Evolutionary conservation across 352 stramenopile species (phyloP).

Genomic region (Pythium diclinum): DNA sequence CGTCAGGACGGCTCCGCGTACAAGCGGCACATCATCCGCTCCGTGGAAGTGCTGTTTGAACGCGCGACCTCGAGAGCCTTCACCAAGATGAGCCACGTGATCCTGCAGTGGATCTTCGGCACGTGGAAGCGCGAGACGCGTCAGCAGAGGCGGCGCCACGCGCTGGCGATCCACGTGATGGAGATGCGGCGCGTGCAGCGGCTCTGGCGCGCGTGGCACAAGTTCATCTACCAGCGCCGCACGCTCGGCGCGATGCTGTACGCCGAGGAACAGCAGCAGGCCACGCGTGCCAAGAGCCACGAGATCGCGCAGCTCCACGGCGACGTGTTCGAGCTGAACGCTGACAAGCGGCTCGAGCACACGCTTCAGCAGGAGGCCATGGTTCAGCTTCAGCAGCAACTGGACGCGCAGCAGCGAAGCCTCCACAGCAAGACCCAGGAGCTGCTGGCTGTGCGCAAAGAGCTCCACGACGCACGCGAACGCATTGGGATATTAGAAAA

Average conservation of each 20-base stretch:
- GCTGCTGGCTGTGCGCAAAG: conserved; percentile 44
- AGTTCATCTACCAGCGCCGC: conserved; percentile 54
- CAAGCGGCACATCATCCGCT: conserved; percentile 61
- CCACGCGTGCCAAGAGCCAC: conserved; percentile 33
- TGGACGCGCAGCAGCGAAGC: conserved; percentile 31
- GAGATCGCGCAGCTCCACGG: conserved; percentile 62
- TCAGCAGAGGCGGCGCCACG: conserved; percentile 30
- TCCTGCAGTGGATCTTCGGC: conserved; percentile 62
- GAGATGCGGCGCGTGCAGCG: conserved; percentile 37
- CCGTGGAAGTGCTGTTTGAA: conserved; percentile 60
- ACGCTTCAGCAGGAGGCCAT: conserved; percentile 44
- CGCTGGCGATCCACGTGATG: conserved; percentile 22
- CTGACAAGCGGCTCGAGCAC: conserved; percentile 33
- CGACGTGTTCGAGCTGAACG: conserved; percentile 47
- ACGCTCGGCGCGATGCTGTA: conserved; percentile 76
- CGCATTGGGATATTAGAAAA: conserved; percentile 39
- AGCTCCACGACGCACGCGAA: conserved; percentile 36
- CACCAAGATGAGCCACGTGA: conserved; percentile 50
- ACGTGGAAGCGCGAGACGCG: conserved; percentile 44
- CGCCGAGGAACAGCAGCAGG: conserved; percentile 51
- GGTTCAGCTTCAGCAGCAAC: conserved; percentile 31
- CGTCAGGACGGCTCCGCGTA: conserved; percentile 54
- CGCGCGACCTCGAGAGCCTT: conserved; percentile 59
- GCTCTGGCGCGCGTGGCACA: conserved; percentile 46
- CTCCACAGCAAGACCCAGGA: conserved; percentile 51